A percentile compares a stretch with the other conserved stretches of the same genome.
Conservation (phyloP, 176 grass and related monocot species). For the maize (Zea mays) region Zm-B73-REFERENCE-NAM-5.0 NC_050097.1:170094001-170094500, state of each 20-base stretch:
- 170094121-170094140: no score
- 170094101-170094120: no score
- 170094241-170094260: conserved; percentile 4
- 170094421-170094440: conserved; percentile 84
- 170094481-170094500: conserved; percentile 83
- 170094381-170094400: conserved; percentile 84
- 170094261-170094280: conserved; percentile 15
- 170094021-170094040: no score
- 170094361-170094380: conserved; percentile 96
- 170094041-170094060: no score
- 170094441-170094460: conserved; percentile 84
- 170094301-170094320: conserved; percentile 97
- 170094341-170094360: conserved; percentile 86
- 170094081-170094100: no score
- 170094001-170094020: no score
- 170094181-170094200: no score
- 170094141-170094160: no score
- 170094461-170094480: conserved; percentile 91
- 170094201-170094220: no score
- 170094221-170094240: no score
- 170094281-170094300: conserved; percentile 95
- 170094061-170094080: no score
- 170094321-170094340: conserved; percentile 83
- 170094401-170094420: conserved; percentile 91
- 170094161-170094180: no score